Evolutionary conservation across 2,329 filamentous ascomycete species (phyloP).

Genomic region (Ophiostoma ulmi): DNA sequence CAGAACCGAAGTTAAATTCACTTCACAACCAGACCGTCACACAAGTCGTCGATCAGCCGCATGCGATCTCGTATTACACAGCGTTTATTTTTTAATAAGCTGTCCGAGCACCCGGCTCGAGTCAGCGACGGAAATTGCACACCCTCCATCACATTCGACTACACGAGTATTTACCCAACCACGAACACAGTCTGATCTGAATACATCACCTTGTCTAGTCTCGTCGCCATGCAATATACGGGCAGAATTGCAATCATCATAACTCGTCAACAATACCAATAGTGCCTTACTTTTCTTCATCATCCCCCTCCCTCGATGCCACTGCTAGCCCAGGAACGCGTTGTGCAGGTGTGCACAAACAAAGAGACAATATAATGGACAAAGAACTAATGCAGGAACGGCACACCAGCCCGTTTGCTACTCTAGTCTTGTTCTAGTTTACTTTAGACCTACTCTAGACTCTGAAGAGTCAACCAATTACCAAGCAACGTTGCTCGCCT

Average conservation of each 20-base stretch:
- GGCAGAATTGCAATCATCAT: not conserved
- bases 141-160: slow-evolving; percentile 18
- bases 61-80: not conserved
- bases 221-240: too few relatives aligned
- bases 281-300: not conserved
- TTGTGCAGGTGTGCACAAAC: slow-evolving; percentile 10
- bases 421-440: not conserved
- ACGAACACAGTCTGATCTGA: not conserved
- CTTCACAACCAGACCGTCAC: not conserved
- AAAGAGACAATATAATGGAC: not conserved
- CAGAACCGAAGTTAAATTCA: not conserved
- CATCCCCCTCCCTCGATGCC: not conserved
- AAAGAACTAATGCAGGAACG: slow-evolving; percentile 7
- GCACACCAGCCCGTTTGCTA: not conserved
- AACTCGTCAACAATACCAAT: not conserved
- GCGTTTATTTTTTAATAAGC: not conserved
- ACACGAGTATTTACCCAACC: not conserved
- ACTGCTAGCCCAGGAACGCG: not conserved
- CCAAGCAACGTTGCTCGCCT: not conserved
- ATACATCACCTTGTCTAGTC: not conserved
- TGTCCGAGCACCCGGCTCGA: not conserved
- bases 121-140: slow-evolving; percentile 18
- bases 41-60: not conserved
- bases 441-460: not conserved
- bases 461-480: not conserved